Conservation (phyloP, 1,139 yeast genomes). For the Scheffersomyces lignicola region DNA sequence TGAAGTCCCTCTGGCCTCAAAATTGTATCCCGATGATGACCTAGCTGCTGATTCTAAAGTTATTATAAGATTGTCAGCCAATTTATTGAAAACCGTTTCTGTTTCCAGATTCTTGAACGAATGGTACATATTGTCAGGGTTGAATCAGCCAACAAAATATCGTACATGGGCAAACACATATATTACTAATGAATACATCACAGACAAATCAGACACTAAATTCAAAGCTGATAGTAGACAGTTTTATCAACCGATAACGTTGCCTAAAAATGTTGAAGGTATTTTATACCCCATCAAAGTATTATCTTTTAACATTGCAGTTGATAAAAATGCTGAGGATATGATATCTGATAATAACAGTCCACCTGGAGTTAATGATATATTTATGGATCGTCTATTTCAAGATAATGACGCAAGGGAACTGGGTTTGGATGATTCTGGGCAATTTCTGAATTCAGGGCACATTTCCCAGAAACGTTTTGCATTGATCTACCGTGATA, state of each 20-base stretch:
- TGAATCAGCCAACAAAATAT: constrained; percentile 17
- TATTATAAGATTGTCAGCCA: constrained; percentile 28
- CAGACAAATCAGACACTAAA: constrained; percentile 9
- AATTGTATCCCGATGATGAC: constrained; percentile 1
- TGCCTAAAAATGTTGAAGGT: constrained; percentile 29
- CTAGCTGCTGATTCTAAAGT: constrained; percentile 16
- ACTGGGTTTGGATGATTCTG: too few species aligned
- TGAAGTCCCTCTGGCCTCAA: neutral
- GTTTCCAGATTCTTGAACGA: constrained; percentile 32
- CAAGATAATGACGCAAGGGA: too few species aligned
- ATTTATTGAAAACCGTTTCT: constrained; percentile 18
- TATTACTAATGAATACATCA: constrained; percentile 16
- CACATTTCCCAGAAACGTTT: constrained; percentile 19
- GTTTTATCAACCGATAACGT: constrained; percentile 25
- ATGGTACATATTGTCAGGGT: constrained; percentile 34
- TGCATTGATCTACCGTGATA: constrained; percentile 28
- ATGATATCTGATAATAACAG: too few species aligned
- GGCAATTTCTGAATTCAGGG: too few species aligned
- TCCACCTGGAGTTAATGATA: too few species aligned
- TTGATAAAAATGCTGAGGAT: too few species aligned
- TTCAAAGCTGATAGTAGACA: constrained; percentile 6
- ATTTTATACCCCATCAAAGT: constrained; percentile 28
- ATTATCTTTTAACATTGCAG: constrained; percentile 14
- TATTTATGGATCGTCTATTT: too few species aligned
- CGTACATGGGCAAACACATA: constrained; percentile 20